These are phyloP conservation scores for Melastoma malabathricum DNA, from an alignment of 345 rosid genomes.

Conservation along the genomic window DNA sequence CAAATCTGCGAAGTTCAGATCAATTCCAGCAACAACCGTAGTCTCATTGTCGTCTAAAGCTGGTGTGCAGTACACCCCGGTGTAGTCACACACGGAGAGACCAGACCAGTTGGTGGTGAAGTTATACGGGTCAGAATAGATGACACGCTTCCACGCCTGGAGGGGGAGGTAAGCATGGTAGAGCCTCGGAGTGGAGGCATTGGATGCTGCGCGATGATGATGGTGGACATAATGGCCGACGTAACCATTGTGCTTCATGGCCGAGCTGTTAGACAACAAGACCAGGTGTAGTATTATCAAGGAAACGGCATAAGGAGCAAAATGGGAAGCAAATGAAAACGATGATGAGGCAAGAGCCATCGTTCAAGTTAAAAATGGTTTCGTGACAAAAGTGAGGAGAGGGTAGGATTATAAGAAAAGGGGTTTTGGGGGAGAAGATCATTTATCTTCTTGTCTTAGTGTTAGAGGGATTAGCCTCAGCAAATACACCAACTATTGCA, in stretches of 20 bases:
- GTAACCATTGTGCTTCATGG: slow-evolving; percentile 34
- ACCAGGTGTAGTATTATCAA: slow-evolving; percentile 18
- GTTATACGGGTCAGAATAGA: slow-evolving; percentile 76
- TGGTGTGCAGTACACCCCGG: slow-evolving; percentile 48
- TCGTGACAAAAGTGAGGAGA: neutral
- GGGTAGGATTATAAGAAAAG: neutral
- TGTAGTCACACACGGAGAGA: slow-evolving; percentile 54
- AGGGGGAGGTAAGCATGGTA: slow-evolving; percentile 56
- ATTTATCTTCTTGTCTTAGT: slow-evolving; percentile 22
- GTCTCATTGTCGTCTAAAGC: slow-evolving; percentile 31
- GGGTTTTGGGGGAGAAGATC: neutral
- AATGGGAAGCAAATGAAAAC: slow-evolving; percentile 6
- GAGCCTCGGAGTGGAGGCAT: slow-evolving; percentile 33
- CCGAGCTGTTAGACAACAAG: slow-evolving; percentile 11
- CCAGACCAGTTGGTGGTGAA: slow-evolving; percentile 71
- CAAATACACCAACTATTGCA: slow-evolving; percentile 14
- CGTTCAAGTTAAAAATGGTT: neutral
- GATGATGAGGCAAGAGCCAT: slow-evolving; percentile 24
- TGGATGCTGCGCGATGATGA: slow-evolving; percentile 8
- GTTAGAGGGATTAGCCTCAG: slow-evolving; percentile 3
- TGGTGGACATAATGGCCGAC: slow-evolving; percentile 22
- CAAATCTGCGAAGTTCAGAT: slow-evolving; percentile 54
- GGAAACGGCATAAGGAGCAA: slow-evolving; percentile 13
- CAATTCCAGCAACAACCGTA: slow-evolving; percentile 59
- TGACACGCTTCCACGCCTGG: slow-evolving; percentile 63